Percentiles rank a stretch among this genome's conserved stretches.
Evolutionary conservation across 2,329 filamentous ascomycete species (phyloP).

Genomic region (Ophiosphaerella herpotricha): DNA sequence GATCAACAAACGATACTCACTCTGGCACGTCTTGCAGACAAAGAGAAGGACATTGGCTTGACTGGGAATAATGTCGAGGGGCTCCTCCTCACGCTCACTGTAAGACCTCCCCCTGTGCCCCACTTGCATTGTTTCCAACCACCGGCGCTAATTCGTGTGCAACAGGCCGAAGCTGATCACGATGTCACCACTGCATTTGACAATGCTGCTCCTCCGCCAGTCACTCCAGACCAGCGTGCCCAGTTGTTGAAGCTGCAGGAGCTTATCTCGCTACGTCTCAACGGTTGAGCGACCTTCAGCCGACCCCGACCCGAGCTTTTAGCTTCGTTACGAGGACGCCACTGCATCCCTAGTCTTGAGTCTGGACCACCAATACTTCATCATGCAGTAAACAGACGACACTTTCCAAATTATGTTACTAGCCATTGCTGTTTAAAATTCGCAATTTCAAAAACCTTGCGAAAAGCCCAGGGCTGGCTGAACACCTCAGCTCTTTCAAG

Average conservation of each 20-base stretch:
- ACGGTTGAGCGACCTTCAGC: slow-evolving; percentile 23
- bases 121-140: slow-evolving; percentile 32
- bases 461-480: slow-evolving; percentile 6
- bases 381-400: slow-evolving; percentile 13
- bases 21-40: slow-evolving; percentile 61
- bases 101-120: slow-evolving; percentile 52
- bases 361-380: slow-evolving; percentile 22
- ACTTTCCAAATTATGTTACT: slow-evolving; percentile 2
- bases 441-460: background rate
- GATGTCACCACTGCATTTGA: slow-evolving; percentile 40
- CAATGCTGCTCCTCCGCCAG: slow-evolving; percentile 30
- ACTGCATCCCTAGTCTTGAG: slow-evolving; percentile 18
- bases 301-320: slow-evolving; percentile 17
- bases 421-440: slow-evolving; percentile 1
- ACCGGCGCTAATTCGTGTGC: slow-evolving; percentile 42
- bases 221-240: slow-evolving; percentile 31
- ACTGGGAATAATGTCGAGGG: slow-evolving; percentile 51
- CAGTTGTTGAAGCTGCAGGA: slow-evolving; percentile 38
- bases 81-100: slow-evolving; percentile 65
- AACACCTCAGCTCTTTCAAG: slow-evolving; percentile 11
- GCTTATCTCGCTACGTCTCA: slow-evolving; percentile 39
- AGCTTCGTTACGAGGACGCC: slow-evolving; percentile 24
- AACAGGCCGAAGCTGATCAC: slow-evolving; percentile 47
- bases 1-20: slow-evolving; percentile 71
- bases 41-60: slow-evolving; percentile 56